These are phyloP conservation scores for Penicillium taxi DNA, from an alignment of 495 filamentous ascomycete species.

Conservation along the genomic window DNA sequence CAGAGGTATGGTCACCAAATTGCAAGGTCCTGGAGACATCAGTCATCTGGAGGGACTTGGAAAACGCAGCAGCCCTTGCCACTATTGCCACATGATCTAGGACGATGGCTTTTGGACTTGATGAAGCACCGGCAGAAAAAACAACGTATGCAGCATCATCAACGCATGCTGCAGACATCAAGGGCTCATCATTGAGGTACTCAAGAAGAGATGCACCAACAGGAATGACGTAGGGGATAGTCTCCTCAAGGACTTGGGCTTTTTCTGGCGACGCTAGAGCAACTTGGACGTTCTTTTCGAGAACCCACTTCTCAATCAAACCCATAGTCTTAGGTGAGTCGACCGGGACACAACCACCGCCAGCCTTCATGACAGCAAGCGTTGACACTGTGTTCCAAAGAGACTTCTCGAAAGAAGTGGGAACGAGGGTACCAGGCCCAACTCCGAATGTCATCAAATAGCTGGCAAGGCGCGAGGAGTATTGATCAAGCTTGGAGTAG, in stretches of 20 bases:
- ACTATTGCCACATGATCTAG: constrained; percentile 36
- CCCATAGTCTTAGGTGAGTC: constrained; percentile 15
- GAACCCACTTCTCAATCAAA: constrained; percentile 29
- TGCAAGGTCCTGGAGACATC: constrained; percentile 50
- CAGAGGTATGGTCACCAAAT: constrained; percentile 41
- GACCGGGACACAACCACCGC: constrained; percentile 38
- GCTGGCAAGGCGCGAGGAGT: constrained; percentile 38
- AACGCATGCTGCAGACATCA: constrained; percentile 10
- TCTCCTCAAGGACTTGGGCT: constrained; percentile 27
- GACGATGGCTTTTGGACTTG: constrained; percentile 32
- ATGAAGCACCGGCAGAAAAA: constrained; percentile 43
- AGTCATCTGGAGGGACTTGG: constrained; percentile 36
- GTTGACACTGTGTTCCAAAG: constrained; percentile 33
- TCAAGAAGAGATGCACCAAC: constrained; percentile 34
- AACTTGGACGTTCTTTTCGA: constrained; percentile 34
- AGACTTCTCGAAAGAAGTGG: constrained; percentile 34
- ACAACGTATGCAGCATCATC: constrained; percentile 43
- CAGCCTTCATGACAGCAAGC: constrained; percentile 38
- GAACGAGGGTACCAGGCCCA: constrained; percentile 28
- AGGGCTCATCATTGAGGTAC: constrained; percentile 19
- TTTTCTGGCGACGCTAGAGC: constrained; percentile 37
- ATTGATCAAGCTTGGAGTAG: constrained; percentile 42
- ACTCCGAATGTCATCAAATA: constrained; percentile 37
- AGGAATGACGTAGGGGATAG: constrained; percentile 33
- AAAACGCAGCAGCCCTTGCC: constrained; percentile 41